Evolutionary conservation across 2,329 filamentous ascomycete species (phyloP).

Genomic region (Aspergillus fructus): DNA sequence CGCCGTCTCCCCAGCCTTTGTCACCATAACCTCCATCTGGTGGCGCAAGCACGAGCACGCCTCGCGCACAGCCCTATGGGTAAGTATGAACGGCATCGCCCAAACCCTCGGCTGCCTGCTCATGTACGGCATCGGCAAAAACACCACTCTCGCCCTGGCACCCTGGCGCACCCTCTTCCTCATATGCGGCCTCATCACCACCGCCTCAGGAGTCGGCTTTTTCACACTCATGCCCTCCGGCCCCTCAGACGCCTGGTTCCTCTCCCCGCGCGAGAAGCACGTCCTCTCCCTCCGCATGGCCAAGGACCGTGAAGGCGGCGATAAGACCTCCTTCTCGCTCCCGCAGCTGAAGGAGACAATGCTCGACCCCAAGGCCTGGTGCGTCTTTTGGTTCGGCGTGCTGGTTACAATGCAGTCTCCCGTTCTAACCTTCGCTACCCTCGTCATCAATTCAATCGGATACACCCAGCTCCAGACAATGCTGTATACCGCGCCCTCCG

Average conservation of each 20-base stretch:
- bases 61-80: slow-evolving; percentile 23
- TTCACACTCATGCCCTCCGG: slow-evolving; percentile 40
- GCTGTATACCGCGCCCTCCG: slow-evolving; percentile 1
- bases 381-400: slow-evolving; percentile 48
- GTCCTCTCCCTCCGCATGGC: slow-evolving; percentile 40
- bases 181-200: slow-evolving; percentile 47
- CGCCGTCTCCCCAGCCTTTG: slow-evolving; percentile 43
- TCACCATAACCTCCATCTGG: slow-evolving; percentile 43
- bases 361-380: slow-evolving; percentile 46
- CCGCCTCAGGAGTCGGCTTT: slow-evolving; percentile 43
- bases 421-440: slow-evolving; percentile 50
- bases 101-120: slow-evolving; percentile 8
- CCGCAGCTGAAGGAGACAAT: slow-evolving; percentile 47
- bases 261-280: slow-evolving; percentile 43
- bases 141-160: slow-evolving; percentile 13
- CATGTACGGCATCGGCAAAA: slow-evolving; percentile 5
- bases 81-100: slow-evolving; percentile 7
- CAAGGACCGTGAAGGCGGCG: slow-evolving; percentile 41
- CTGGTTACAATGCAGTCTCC: slow-evolving; percentile 49
- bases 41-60: slow-evolving; percentile 36
- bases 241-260: slow-evolving; percentile 49
- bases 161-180: slow-evolving; percentile 50
- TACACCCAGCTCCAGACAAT: slow-evolving; percentile 6
- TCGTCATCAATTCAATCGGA: slow-evolving; percentile 43
- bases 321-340: slow-evolving; percentile 46